These are phyloP conservation scores for Boletus rufocinnamomeus DNA, from an alignment of 768 basidiomycete species.

Conservation along the genomic window DNA sequence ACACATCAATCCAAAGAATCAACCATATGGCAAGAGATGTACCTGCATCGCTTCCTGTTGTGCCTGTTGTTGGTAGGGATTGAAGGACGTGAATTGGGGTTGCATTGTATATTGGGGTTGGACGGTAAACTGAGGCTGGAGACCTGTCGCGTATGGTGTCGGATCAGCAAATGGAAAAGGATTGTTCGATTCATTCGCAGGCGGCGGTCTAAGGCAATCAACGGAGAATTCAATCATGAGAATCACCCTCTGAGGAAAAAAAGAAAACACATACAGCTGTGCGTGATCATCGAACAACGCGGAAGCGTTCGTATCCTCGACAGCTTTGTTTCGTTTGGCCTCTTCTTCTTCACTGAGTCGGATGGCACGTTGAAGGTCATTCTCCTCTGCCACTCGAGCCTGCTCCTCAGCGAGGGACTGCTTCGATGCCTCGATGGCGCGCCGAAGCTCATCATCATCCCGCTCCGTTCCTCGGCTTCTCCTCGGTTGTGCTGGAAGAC, in stretches of 20 bases:
- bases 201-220: slow-evolving; percentile 30
- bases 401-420: slow-evolving; percentile 70
- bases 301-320: slow-evolving; percentile 72
- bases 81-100: slow-evolving; percentile 90
- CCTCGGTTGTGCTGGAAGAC: slow-evolving; percentile 18
- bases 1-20: neutral
- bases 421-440: slow-evolving; percentile 92
- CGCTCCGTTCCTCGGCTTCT: slow-evolving; percentile 33
- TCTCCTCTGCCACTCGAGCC: slow-evolving; percentile 63
- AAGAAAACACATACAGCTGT: slow-evolving; percentile 59
- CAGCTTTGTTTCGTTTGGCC: slow-evolving; percentile 63
- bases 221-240: slow-evolving; percentile 2
- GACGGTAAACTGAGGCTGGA: slow-evolving; percentile 73
- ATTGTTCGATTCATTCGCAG: slow-evolving; percentile 42
- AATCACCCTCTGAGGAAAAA: slow-evolving; percentile 3
- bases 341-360: slow-evolving; percentile 92
- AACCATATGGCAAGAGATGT: neutral
- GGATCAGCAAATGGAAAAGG: slow-evolving; percentile 66
- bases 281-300: slow-evolving; percentile 86
- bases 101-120: slow-evolving; percentile 77
- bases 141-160: slow-evolving; percentile 55
- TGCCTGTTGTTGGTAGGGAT: slow-evolving; percentile 90
- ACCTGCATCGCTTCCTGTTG: slow-evolving; percentile 86
- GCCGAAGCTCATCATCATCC: slow-evolving; percentile 82
- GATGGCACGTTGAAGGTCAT: slow-evolving; percentile 82